Evolutionary conservation across 2,329 filamentous ascomycete genomes (phyloP).

Genomic region (Fusarium sp.): DNA sequence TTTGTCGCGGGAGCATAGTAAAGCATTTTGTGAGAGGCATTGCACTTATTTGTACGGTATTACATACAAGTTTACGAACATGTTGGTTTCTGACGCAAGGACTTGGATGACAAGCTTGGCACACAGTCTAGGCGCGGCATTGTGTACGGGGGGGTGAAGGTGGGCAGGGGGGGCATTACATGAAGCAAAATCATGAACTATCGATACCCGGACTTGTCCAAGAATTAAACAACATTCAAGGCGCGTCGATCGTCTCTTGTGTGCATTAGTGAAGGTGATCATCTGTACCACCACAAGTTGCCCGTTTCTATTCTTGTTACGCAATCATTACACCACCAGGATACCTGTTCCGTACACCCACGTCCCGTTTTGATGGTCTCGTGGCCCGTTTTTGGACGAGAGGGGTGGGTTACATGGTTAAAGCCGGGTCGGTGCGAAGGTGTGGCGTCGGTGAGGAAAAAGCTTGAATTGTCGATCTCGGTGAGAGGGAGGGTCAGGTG

Average conservation of each 20-base stretch:
- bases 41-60: conserved; percentile 17
- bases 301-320: background rate
- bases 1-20: conserved; percentile 15
- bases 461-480: conserved; percentile 2
- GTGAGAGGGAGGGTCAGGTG: conserved; percentile 2
- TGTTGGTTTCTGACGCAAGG: conserved; percentile 3
- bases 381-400: conserved; percentile 5
- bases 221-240: conserved; percentile 25
- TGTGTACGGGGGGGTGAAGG: conserved; percentile 1
- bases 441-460: background rate
- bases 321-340: conserved; percentile 8
- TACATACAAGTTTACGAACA: conserved; percentile 8
- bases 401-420: conserved; percentile 11
- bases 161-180: conserved; percentile 13
- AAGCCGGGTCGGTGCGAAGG: background rate
- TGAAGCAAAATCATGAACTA: conserved; percentile 33
- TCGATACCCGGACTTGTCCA: conserved; percentile 41
- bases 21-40: conserved; percentile 14
- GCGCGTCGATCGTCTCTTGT: background rate
- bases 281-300: background rate
- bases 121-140: conserved; percentile 32
- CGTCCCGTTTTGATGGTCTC: conserved; percentile 8
- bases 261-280: too few relatives aligned
- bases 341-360: background rate
- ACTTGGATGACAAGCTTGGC: conserved; percentile 31